Percentiles rank a stretch among this genome's conserved stretches.
phyloP scores from a whole-genome alignment of 306 rosid genomes.

The Begonia fuchsioides region DNA sequence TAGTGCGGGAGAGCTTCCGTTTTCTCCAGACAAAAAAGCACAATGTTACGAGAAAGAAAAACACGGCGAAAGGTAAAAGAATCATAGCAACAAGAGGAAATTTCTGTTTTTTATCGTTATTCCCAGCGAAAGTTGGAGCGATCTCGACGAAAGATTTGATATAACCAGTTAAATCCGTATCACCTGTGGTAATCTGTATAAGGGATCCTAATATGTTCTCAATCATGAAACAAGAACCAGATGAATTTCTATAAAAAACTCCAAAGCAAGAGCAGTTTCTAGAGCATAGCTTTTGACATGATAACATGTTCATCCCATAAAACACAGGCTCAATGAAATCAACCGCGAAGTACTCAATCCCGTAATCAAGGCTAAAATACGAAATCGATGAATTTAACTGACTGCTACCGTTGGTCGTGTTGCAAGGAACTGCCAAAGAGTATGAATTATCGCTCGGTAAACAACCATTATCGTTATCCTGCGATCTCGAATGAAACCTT shows the following conservation, averaged over 20 bases:
- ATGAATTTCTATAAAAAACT: constrained; percentile 35
- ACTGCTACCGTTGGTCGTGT: constrained; percentile 12
- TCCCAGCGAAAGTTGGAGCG: not conserved
- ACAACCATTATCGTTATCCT: constrained; percentile 28
- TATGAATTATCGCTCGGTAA: constrained; percentile 42
- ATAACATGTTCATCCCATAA: constrained; percentile 28
- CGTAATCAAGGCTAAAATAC: constrained; percentile 39
- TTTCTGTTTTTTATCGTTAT: constrained; percentile 5
- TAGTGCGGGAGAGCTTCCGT: too few relatives aligned
- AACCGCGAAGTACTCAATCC: constrained; percentile 35
- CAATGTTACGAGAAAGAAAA: too few relatives aligned
- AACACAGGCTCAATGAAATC: constrained; percentile 28
- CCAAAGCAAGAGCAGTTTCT: constrained; percentile 69
- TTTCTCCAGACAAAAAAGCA: too few relatives aligned
- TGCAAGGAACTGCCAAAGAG: constrained; percentile 40
- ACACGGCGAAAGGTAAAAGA: too few relatives aligned
- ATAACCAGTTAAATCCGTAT: constrained; percentile 31
- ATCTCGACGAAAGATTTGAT: constrained; percentile 28
- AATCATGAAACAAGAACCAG: constrained; percentile 59
- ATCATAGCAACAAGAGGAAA: too few relatives aligned
- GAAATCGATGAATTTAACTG: constrained; percentile 37
- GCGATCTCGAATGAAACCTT: constrained; percentile 30
- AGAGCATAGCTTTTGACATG: constrained; percentile 56
- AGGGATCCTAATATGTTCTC: constrained; percentile 55
- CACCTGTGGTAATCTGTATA: constrained; percentile 13